Evolutionary conservation across 2,329 filamentous ascomycete species (phyloP), one percentile per base, ranked within the genome.

Genomic region (Lasiodiplodia sp.): DNA sequence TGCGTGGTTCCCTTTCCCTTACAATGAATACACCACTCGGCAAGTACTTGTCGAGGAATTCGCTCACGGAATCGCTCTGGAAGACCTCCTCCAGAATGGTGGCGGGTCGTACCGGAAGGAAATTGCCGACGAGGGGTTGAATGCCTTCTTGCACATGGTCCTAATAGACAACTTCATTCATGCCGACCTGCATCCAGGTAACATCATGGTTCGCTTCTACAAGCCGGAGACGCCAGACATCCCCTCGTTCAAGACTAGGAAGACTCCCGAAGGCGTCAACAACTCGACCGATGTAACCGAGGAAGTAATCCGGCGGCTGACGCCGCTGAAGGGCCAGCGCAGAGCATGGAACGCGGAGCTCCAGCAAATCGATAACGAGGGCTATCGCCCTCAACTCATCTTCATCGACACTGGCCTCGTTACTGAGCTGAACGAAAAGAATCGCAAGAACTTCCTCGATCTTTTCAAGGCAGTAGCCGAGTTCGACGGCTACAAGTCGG

Each of bases 191-290:
- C 96, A 99, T 77, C 96, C 96, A 0, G 96, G 96, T 31, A 99
- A 99, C 79, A 98, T 99, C 81, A 98, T 99, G 94, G 95, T 99
- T 57, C 93, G 96, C 71, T 99, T 99, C 83, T 97, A 98, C 81
- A 90, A 95, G 75, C 90, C 94, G 0, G 88, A 90, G 16, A 87
- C 90, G 70, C 87, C 95, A 0, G 88, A 91, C 60, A 81, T 90
- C 5, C 78, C 78, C 49, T 78, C 80, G 25, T 79, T 84, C 67
- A 79, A 73, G 11, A 75, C 77, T 64, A 72, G 78, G 47, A 74
- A 76, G 40, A 77, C 69, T 4, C 78, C 76, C 21, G 76, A 77
- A 2, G 76, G 78, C 8, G 52, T 68, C n/a, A 58, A 79, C 56
- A 83, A 86, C 10, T 85, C 87, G 25, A 84, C 86, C 12, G 93